Evolutionary conservation across 768 basidiomycete genomes (phyloP).

Genomic region (Lentinula edodes): DNA sequence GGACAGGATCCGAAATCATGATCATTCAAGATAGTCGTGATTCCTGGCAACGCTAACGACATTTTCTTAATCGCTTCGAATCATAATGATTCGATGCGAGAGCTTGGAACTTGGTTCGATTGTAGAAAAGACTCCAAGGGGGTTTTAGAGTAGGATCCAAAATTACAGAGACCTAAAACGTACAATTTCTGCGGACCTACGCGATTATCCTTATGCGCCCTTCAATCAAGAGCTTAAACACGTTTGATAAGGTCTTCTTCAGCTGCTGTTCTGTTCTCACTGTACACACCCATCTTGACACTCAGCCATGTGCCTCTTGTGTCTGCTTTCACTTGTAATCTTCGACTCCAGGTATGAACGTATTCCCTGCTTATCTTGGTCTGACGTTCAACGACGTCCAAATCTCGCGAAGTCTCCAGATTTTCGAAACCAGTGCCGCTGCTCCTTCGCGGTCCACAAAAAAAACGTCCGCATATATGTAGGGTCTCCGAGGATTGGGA

Average conservation of each 20-base stretch:
- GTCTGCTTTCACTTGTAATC: not conserved
- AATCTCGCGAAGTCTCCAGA: not conserved
- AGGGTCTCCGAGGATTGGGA: not conserved
- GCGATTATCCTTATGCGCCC: not conserved
- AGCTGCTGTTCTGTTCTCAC: not conserved
- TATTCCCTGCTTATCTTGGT: not conserved
- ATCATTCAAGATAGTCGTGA: not conserved
- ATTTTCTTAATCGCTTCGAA: not conserved
- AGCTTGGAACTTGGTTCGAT: not conserved
- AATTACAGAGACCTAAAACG: not conserved
- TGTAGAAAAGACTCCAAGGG: not conserved
- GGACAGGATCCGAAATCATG: not conserved
- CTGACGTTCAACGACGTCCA: not conserved
- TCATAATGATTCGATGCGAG: not conserved
- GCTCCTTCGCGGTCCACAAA: not conserved
- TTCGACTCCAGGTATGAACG: not conserved
- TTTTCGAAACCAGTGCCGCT: not conserved
- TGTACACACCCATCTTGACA: not conserved
- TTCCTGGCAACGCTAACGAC: not conserved
- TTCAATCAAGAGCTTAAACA: not conserved
- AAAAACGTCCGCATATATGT: not conserved
- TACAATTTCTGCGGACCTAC: not conserved
- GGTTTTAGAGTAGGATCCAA: not conserved
- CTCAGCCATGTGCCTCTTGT: not conserved
- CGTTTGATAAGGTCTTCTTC: not conserved